phyloP scores from a whole-genome alignment of 768 basidiomycete genomes.

The Termitomyces eurrhizus region DNA sequence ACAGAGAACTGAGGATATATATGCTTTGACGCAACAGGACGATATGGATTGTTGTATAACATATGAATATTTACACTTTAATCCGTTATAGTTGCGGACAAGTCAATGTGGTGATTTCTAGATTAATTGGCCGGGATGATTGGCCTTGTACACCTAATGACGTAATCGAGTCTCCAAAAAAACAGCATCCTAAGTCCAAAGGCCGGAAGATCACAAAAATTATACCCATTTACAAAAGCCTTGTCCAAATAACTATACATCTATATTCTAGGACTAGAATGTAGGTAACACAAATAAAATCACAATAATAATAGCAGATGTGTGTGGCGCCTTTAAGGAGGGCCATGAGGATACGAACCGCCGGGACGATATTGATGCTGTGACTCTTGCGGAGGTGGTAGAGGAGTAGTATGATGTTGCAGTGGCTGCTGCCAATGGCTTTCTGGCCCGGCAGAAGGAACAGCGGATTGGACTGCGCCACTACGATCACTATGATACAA shows the following conservation, averaged over 20 bases:
- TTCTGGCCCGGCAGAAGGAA: background rate
- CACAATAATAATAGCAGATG: conserved; percentile 10
- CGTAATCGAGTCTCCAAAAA: too few relatives aligned
- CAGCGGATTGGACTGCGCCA: background rate
- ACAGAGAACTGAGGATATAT: background rate
- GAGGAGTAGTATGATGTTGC: conserved; percentile 20
- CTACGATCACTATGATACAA: conserved; percentile 5
- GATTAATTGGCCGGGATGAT: too few relatives aligned
- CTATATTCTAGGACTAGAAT: conserved; percentile 10
- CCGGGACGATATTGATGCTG: conserved; percentile 28
- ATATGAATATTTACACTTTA: background rate
- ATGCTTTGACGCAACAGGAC: background rate
- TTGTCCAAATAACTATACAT: conserved; percentile 3
- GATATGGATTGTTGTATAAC: background rate
- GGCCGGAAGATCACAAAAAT: background rate
- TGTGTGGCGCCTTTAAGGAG: conserved; percentile 16
- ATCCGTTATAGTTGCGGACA: background rate
- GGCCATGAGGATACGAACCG: conserved; percentile 26
- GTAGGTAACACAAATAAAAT: conserved; percentile 12
- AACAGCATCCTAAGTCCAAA: background rate
- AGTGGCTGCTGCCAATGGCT: conserved; percentile 12
- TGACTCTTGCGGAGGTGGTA: conserved; percentile 9
- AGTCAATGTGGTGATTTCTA: too few relatives aligned
- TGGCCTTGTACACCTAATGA: too few relatives aligned
- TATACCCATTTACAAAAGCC: background rate